phyloP scores from a whole-genome alignment of 305 asterid species.

The Fraxinus paxiana region DNA sequence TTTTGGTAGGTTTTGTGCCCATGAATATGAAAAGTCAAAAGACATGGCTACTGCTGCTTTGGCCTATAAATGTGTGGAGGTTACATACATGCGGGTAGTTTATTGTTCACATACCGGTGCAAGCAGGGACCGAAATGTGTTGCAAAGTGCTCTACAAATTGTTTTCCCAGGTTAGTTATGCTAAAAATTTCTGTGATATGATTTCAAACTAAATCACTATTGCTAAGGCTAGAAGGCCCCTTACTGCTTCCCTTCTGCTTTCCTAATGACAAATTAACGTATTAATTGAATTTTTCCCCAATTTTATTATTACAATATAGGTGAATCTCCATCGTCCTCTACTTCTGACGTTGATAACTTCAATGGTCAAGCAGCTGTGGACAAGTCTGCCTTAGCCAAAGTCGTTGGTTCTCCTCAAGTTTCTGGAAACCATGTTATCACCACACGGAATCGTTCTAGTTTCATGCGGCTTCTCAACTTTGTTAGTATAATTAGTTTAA shows the following conservation, averaged over 20 bases:
- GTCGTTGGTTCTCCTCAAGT: conserved; percentile 55
- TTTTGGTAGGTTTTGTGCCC: conserved; percentile 73
- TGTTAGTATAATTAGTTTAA: conserved; percentile 35
- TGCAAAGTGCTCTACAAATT: conserved; percentile 66
- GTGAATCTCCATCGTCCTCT: conserved; percentile 98
- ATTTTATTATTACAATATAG: conserved; percentile 40
- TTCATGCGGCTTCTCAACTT: conserved; percentile 42
- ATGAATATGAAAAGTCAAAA: conserved; percentile 77
- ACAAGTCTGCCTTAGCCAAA: conserved; percentile 60
- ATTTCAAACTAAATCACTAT: conserved; percentile 9
- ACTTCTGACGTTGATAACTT: conserved; percentile 94
- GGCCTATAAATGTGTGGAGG: conserved; percentile 92
- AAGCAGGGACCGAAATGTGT: conserved; percentile 61
- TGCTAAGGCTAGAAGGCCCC: neutral
- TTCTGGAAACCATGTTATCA: conserved; percentile 49
- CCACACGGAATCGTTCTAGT: conserved; percentile 43
- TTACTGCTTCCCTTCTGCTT: neutral
- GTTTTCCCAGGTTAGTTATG: conserved; percentile 59
- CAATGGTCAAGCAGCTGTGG: conserved; percentile 60
- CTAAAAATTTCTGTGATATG: conserved; percentile 6
- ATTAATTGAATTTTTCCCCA: conserved; percentile 23
- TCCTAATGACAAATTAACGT: conserved; percentile 5
- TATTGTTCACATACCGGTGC: conserved; percentile 63
- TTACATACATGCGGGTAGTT: conserved; percentile 81
- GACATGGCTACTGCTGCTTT: conserved; percentile 94